Percentiles rank a stretch among this genome's conserved stretches.
These are phyloP conservation scores for Pyrenochaeta sp. DNA, from an alignment of 2,329 filamentous ascomycete genomes.

Conservation along the genomic window DNA sequence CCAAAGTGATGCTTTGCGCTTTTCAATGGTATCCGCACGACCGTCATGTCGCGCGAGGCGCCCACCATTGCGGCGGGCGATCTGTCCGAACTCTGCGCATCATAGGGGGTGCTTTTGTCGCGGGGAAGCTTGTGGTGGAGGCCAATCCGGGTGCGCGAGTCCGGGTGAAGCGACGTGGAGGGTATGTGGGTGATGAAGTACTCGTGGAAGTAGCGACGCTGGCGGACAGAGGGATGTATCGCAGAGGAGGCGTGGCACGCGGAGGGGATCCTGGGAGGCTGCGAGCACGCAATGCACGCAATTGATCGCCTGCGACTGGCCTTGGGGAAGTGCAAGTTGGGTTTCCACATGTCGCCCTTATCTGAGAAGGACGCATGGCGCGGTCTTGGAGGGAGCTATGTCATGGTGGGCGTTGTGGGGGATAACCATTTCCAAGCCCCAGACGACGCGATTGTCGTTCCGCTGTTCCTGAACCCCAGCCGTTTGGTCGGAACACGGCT, in stretches of 20 bases:
- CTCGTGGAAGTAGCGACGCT: conserved; percentile 74
- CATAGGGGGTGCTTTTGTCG: conserved; percentile 81
- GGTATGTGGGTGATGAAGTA: conserved; percentile 98
- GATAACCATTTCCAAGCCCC: conserved; percentile 27
- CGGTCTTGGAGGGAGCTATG: conserved; percentile 34
- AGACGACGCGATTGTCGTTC: conserved; percentile 21
- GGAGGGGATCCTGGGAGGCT: conserved; percentile 10
- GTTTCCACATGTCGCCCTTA: conserved; percentile 50
- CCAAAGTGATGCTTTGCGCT: conserved; percentile 98
- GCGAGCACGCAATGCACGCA: conserved; percentile 21
- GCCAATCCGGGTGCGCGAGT: conserved; percentile 70
- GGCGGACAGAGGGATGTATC: conserved; percentile 22
- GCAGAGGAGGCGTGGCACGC: conserved; percentile 12
- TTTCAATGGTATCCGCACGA: conserved; percentile 91
- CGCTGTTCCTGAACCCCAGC: conserved; percentile 26
- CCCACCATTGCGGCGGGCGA: conserved; percentile 48
- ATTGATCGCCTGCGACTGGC: conserved; percentile 33
- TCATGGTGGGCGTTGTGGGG: conserved; percentile 32
- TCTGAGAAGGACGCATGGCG: conserved; percentile 43
- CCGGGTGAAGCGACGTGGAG: conserved; percentile 89
- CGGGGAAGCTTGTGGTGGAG: conserved; percentile 87
- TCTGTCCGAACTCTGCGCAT: conserved; percentile 50
- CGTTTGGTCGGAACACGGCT: conserved; percentile 18
- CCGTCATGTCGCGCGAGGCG: conserved; percentile 75
- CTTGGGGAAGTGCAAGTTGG: conserved; percentile 33